phyloP scores from a whole-genome alignment of 2,329 filamentous ascomycete species.

The Clonostachys chloroleuca region DNA sequence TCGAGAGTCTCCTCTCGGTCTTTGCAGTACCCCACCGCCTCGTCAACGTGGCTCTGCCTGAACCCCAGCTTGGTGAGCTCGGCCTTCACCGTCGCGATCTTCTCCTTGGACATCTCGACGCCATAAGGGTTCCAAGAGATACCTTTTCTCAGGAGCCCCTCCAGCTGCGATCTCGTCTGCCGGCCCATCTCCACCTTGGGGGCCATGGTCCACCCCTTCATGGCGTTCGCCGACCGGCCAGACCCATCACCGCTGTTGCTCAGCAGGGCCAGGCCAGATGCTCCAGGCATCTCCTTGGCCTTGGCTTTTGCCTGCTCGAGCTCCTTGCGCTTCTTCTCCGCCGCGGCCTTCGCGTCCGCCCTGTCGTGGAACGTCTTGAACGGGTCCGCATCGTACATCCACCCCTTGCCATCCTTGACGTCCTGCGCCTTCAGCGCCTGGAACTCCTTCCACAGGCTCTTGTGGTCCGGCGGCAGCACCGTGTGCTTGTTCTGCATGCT shows the following conservation, averaged over 20 bases:
- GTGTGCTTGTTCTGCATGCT: constrained; percentile 96
- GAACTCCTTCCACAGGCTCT: constrained; percentile 89
- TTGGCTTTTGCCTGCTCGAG: constrained; percentile 64
- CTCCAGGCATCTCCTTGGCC: constrained; percentile 58
- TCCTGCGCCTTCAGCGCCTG: constrained; percentile 77
- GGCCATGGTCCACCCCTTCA: constrained; percentile 77
- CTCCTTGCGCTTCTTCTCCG: constrained; percentile 77
- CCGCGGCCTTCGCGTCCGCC: constrained; percentile 69
- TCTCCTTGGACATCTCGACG: constrained; percentile 55
- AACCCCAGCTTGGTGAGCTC: constrained; percentile 81
- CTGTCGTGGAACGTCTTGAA: constrained; percentile 78
- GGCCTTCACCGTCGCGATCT: constrained; percentile 58
- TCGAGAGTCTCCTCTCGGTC: constrained; percentile 90
- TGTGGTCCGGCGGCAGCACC: constrained; percentile 87
- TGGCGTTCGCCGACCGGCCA: constrained; percentile 29
- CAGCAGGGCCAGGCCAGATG: constrained; percentile 49
- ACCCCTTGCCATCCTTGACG: constrained; percentile 68
- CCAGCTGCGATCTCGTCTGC: constrained; percentile 72
- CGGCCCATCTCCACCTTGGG: constrained; percentile 93
- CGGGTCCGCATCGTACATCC: constrained; percentile 95
- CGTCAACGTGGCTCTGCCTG: constrained; percentile 81
- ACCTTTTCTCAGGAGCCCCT: constrained; percentile 71
- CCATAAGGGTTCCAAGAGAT: constrained; percentile 84
- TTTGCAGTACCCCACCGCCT: constrained; percentile 83
- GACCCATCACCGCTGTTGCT: constrained; percentile 31